Base-by-base conservation (phyloP, 2,329 filamentous ascomycete species). In the Cordyceps javanica region DNA sequence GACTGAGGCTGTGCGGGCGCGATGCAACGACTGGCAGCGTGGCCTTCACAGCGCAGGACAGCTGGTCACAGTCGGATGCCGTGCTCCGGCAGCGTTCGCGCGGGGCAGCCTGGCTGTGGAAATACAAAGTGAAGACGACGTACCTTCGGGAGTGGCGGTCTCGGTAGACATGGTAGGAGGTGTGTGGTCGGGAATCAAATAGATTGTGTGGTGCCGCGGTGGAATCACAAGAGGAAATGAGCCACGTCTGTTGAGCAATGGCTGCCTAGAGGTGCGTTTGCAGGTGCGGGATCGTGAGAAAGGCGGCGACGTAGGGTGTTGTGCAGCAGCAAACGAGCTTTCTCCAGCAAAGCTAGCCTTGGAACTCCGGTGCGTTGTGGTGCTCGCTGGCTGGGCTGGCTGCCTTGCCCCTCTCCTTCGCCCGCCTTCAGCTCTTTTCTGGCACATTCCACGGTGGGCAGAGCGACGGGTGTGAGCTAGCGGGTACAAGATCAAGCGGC, bases 71-170 rank as follows among this genome's bases (percentile, higher is more conserved):
- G 13, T 36, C 36, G 21, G 51, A 39, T 41, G 38, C 19, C 39
- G 38, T 19, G 8, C n/a, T 32, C 39, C 26, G 50, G 34, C n/a
- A 53, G 26, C 38, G n/a, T 28, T 44, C 26, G 51, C 51, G 38
- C 21, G 9, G 26, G 21, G 30, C 25, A 16, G 48, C 28, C 21
- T 38, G 46, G 19, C 19, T 38, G 32, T n/a, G n/a, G 26, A 53
- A n/a, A 46, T 14, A 23, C 26, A 23, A 49, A 32, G 16, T 26
- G 34, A 26, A 41, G 39, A 61, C 69, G 62, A 63, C 51, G 38
- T 54, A 74, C 73, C 71, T 70, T 74, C 73, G 60, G 72, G 73
- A 63, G 71, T 72, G 53, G 62, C 62, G 46, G 63, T 64, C 60
- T 68, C 66, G 19, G 34, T 16, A 55, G 67, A 60, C 67, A 69